Evolutionary conservation across 352 stramenopile genomes (phyloP).

Genomic region (Phytophthora fragariae): DNA sequence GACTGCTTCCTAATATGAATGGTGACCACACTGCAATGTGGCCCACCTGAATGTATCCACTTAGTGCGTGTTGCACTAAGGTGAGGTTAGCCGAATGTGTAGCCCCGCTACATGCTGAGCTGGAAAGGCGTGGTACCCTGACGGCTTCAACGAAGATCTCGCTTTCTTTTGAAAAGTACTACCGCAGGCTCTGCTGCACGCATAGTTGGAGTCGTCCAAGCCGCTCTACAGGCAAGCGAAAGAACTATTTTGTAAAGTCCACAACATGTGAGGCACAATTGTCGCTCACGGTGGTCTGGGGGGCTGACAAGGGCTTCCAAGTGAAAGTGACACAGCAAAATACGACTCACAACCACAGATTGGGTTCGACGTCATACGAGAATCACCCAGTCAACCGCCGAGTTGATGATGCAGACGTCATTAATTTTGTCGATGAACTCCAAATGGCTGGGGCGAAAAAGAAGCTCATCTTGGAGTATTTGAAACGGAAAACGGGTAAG

Average conservation of each 20-base stretch:
- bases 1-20: too few species aligned
- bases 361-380: not conserved
- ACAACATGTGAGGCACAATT: not conserved
- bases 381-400: not conserved
- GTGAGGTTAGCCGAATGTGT: too few species aligned
- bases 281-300: not conserved
- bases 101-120: too few species aligned
- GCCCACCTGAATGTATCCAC: too few species aligned
- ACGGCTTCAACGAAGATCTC: too few species aligned
- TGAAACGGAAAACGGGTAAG: not conserved
- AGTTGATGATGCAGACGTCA: not conserved
- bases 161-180: not conserved
- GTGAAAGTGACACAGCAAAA: not conserved
- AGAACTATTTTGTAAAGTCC: slow-evolving; percentile 17
- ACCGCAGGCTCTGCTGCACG: not conserved
- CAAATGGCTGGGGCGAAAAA: not conserved
- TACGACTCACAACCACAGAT: not conserved
- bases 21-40: too few species aligned
- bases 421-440: slow-evolving; percentile 4
- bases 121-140: too few species aligned
- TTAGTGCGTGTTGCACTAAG: too few species aligned
- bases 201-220: slow-evolving; percentile 8
- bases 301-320: not conserved
- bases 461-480: not conserved
- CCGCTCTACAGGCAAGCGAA: not conserved